Evolutionary conservation across 2,329 filamentous ascomycete species (phyloP).

Genomic region (Endocalyx cinctus): DNA sequence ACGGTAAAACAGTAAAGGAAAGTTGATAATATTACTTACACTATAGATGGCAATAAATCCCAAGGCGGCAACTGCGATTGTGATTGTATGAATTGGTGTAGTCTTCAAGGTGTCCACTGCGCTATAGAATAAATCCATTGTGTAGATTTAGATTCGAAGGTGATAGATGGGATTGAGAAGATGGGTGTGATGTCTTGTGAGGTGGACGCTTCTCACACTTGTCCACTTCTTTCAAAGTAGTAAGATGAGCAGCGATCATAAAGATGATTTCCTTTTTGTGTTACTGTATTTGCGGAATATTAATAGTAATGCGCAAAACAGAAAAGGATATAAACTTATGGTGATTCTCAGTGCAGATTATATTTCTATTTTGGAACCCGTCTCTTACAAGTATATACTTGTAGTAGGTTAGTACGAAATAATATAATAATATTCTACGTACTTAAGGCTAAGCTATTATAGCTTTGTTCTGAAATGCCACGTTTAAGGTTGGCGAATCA

Average conservation of each 20-base stretch:
- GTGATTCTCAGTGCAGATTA: too few species aligned
- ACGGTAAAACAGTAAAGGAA: neutral
- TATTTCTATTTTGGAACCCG: neutral
- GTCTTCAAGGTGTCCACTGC: conserved; percentile 21
- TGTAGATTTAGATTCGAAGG: conserved; percentile 1
- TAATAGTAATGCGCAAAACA: too few species aligned
- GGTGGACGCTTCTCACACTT: neutral
- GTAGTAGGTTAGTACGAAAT: neutral
- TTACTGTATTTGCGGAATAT: too few species aligned
- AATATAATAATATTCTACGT: neutral
- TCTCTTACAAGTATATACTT: neutral
- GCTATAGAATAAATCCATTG: conserved; percentile 21
- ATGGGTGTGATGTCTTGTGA: too few species aligned
- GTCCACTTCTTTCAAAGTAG: neutral
- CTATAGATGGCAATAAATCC: conserved; percentile 30
- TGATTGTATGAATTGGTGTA: conserved; percentile 34
- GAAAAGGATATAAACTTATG: too few species aligned
- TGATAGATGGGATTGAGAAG: too few species aligned
- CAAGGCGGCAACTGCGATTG: conserved; percentile 31
- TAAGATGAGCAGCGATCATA: neutral
- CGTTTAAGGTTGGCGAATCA: conserved; percentile 14
- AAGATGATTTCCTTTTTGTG: too few species aligned
- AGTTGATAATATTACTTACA: too few species aligned
- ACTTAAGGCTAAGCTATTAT: too few species aligned
- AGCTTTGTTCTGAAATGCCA: too few species aligned